Evolutionary conservation across 306 rosid genomes (phyloP), one percentile per base, ranked within the genome.

Genomic region (Lithocarpus polystachyus): DNA sequence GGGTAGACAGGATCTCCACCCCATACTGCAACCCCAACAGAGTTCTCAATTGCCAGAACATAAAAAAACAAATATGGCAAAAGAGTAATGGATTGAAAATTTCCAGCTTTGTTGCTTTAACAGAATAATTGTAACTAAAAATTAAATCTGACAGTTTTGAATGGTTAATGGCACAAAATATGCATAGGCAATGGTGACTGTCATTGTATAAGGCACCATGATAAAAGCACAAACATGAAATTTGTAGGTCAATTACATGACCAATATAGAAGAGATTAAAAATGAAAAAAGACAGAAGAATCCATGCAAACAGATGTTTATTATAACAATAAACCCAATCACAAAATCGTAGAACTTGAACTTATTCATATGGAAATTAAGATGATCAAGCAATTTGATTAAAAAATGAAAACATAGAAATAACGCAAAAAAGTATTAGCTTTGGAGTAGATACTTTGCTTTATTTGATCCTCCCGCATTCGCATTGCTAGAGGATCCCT

Each of bases 1-100:
- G 99, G 99, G 81, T 95, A 95, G 78, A 95, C 98, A 28, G 98
- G 99, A 91, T 95, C 99, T 56, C 99, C 99, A 45, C 97, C 99
- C 99, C 99, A 95, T 86, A 95, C 99, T 95, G 87, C 84, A 89
- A 71, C 77, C 81, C 69, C 80, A 89, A 51, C 6, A 68, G 31
- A 71, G 40, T 6, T 2, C 79, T 81, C 54, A 73, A 81, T 48
- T 33, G 61, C 71, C 35, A 77, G 68, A 70, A 43, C 57, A 43
- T 65, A 82, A 24, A 68, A 22, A 33, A 67, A 18, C 26, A 8
- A 35, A 67, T 67, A 67, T 19, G 6, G 17, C 15, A 5, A 4
- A 35, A 67, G 72, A 22, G 72, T 33, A 62, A 54, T 23, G 7
- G 1, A 51, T 6, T 9, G 68, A 52, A 59, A 22, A 29, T 65